Percentiles rank a stretch among this genome's conserved stretches.
These are phyloP conservation scores for Rhodotorula taiwanensis DNA, from an alignment of 768 basidiomycete species.

Conservation along the genomic window DNA sequence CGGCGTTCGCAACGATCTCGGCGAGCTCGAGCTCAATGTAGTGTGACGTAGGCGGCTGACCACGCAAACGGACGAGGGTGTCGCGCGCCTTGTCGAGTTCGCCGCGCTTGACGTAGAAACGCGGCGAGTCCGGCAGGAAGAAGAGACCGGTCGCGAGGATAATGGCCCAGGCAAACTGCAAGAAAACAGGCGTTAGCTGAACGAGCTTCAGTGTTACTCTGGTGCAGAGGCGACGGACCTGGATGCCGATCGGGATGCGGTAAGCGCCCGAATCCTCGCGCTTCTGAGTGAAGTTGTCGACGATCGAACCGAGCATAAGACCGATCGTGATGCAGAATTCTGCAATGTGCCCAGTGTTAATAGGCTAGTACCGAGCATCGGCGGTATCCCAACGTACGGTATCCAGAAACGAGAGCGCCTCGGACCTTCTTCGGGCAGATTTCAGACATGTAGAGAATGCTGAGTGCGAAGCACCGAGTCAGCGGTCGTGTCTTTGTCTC, in stretches of 20 bases:
- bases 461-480: too few relatives aligned
- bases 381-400: too few relatives aligned
- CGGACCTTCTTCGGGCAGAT: too few relatives aligned
- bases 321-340: constrained; percentile 58
- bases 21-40: constrained; percentile 54
- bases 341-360: too few relatives aligned
- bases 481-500: too few relatives aligned
- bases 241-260: constrained; percentile 60
- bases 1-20: constrained; percentile 58
- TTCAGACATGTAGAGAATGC: too few relatives aligned
- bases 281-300: constrained; percentile 61
- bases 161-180: constrained; percentile 56
- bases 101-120: constrained; percentile 64
- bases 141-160: constrained; percentile 66
- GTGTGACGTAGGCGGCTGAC: constrained; percentile 50
- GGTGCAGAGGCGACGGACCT: not conserved
- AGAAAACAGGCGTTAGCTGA: too few relatives aligned
- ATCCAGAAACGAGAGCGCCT: constrained; percentile 56
- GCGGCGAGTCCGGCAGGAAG: constrained; percentile 48
- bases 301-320: constrained; percentile 47
- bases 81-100: constrained; percentile 55
- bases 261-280: constrained; percentile 42
- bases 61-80: constrained; percentile 56
- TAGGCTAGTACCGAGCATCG: too few relatives aligned
- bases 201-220: too few relatives aligned